Conservation (phyloP, 768 basidiomycete species). For the Phlebiopsis flavidoalba region DNA sequence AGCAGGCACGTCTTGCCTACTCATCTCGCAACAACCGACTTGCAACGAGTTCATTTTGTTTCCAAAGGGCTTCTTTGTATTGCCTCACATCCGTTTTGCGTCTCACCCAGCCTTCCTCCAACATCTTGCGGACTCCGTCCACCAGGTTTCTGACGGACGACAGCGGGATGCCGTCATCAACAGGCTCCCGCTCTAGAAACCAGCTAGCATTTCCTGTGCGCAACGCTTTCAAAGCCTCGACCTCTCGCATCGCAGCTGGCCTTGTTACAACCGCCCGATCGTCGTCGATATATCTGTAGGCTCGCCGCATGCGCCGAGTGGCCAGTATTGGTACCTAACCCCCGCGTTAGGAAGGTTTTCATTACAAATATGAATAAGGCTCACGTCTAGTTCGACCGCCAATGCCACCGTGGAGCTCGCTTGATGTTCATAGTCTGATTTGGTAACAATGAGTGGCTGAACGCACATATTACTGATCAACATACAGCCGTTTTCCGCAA, state of each 20-base stretch:
- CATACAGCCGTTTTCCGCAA: conserved; percentile 28
- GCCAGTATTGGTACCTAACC: conserved; percentile 35
- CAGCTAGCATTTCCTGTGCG: conserved; percentile 27
- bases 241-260: conserved; percentile 35
- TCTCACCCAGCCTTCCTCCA: conserved; percentile 28
- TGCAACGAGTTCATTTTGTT: conserved; percentile 26
- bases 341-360: background rate
- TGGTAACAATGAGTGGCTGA: background rate
- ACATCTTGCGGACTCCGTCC: conserved; percentile 24
- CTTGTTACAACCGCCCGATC: conserved; percentile 32
- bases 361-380: background rate
- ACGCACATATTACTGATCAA: background rate
- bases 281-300: conserved; percentile 36
- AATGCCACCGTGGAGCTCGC: conserved; percentile 38
- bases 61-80: conserved; percentile 30
- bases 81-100: conserved; percentile 19
- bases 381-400: conserved; percentile 34
- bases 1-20: conserved; percentile 6
- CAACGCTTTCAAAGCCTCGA: conserved; percentile 32
- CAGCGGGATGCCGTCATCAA: conserved; percentile 11
- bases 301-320: conserved; percentile 32
- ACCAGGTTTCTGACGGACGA: conserved; percentile 15
- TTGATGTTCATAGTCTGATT: conserved; percentile 29
- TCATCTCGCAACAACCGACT: conserved; percentile 27
- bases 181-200: conserved; percentile 17